phyloP scores from a whole-genome alignment of 2,329 filamentous ascomycete species.

The Aspergillus ochraceoroseus region DNA sequence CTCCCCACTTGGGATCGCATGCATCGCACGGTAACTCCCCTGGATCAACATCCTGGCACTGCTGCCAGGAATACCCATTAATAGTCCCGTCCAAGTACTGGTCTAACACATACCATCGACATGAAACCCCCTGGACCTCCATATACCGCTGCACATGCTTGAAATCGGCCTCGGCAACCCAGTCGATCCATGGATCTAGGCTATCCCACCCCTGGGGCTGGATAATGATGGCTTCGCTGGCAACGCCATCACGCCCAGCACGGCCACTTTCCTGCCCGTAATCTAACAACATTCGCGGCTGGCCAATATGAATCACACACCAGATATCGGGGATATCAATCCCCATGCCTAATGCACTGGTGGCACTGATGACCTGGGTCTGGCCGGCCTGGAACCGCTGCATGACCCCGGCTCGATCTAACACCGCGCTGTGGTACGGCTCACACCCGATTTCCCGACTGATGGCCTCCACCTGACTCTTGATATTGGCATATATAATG shows the following conservation, averaged over 20 bases:
- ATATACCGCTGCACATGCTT: neutral
- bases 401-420: neutral
- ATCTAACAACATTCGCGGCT: neutral
- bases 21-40: too few species aligned
- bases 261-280: neutral
- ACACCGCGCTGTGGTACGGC: too few species aligned
- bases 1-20: too few species aligned
- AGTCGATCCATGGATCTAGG: neutral
- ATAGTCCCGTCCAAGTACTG: neutral
- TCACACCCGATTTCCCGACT: too few species aligned
- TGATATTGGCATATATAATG: too few species aligned
- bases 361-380: neutral
- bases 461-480: too few species aligned
- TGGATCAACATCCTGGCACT: too few species aligned
- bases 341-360: neutral
- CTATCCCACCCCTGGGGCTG: too few species aligned
- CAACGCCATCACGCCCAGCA: neutral
- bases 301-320: neutral
- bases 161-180: neutral
- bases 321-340: conserved; percentile 1
- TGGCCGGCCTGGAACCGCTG: neutral
- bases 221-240: too few species aligned
- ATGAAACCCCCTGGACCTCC: neutral
- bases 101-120: neutral
- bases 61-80: neutral